Base-by-base conservation (phyloP, 352 stramenopile species). In the Pythium dissotocum region DNA sequence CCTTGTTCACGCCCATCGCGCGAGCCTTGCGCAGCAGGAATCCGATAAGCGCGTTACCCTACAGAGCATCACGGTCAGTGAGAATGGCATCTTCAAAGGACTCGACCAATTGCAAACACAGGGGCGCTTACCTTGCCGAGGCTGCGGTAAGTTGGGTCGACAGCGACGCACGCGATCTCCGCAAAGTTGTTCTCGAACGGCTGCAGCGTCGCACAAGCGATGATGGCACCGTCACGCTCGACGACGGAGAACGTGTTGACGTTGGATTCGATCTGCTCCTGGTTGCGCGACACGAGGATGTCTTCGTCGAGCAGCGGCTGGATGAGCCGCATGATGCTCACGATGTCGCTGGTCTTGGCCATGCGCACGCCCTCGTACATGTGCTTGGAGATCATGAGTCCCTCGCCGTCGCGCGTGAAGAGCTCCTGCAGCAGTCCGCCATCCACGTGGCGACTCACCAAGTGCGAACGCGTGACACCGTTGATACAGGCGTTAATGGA, bases 371-470 rank as follows among this genome's bases (percentile, higher is more conserved):
- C 94, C 77, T 99, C 97, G 73, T 99, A 99, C 71, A 99, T 94
- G 76, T 99, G 94, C 72, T 97, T 90, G 38, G 89, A 98, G 73
- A 99, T 98, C 73, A 99, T 97, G 32, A 98, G 94, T 10, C 97
- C 97, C 67, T 95, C 87, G 53, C 97, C 97, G 77, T 99, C 97
- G 57, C 96, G 91, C 24, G 97, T 99, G 75, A 98, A 99, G n/a
- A 99, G 82, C 77, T 99, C 97, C 72, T 98, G 89, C 26, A 99
- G 76, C 36, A 99, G 76, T 4, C 91, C 95, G 40, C 89, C 89
- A 58, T 97, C 83, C 6, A 93, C 81, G 62, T 96, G 86, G 48
- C 89, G 85, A 46, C 84, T 95, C 26, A 97, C 88, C 55, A 97
- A 65, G 60, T 97, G 89, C 16, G 88, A 92, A 6, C 89, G 85